Evolutionary conservation across 2,329 filamentous ascomycete genomes (phyloP).

Genomic region (Aspergillus bombycis): DNA sequence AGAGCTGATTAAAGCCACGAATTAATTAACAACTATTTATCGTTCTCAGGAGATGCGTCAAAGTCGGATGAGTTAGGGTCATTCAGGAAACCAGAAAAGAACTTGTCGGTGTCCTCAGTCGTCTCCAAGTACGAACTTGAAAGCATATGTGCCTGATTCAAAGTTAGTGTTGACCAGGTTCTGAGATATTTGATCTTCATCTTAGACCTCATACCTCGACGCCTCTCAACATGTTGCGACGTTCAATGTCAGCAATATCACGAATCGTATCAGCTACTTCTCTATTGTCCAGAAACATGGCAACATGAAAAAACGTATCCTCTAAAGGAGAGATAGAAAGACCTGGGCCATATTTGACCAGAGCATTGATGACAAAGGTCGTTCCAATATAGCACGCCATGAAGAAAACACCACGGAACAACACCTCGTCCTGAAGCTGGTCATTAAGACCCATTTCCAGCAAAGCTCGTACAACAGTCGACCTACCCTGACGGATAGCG

Average conservation of each 20-base stretch:
- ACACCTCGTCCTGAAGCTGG: constrained; percentile 5
- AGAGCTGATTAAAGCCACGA: not conserved
- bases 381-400: constrained; percentile 15
- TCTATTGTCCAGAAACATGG: constrained; percentile 29
- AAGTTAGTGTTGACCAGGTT: not conserved
- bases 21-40: not conserved
- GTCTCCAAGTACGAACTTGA: not conserved
- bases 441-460: constrained; percentile 20
- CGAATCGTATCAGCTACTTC: constrained; percentile 36
- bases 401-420: constrained; percentile 10
- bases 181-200: too few relatives aligned
- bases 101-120: not conserved
- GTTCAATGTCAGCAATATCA: constrained; percentile 27
- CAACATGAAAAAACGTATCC: constrained; percentile 23
- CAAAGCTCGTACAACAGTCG: constrained; percentile 14
- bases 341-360: constrained; percentile 34
- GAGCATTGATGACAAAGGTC: constrained; percentile 7
- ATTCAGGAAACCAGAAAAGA: not conserved
- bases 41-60: not conserved
- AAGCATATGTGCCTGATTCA: not conserved
- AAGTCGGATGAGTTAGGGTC: not conserved
- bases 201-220: not conserved
- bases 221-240: not conserved
- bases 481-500: constrained; percentile 10
- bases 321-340: constrained; percentile 27